A percentile compares a stretch with the other conserved stretches of the same genome.
These are phyloP conservation scores for Teratosphaeria epicoccoides DNA, from an alignment of 2,329 filamentous ascomycete species.

Conservation along the genomic window DNA sequence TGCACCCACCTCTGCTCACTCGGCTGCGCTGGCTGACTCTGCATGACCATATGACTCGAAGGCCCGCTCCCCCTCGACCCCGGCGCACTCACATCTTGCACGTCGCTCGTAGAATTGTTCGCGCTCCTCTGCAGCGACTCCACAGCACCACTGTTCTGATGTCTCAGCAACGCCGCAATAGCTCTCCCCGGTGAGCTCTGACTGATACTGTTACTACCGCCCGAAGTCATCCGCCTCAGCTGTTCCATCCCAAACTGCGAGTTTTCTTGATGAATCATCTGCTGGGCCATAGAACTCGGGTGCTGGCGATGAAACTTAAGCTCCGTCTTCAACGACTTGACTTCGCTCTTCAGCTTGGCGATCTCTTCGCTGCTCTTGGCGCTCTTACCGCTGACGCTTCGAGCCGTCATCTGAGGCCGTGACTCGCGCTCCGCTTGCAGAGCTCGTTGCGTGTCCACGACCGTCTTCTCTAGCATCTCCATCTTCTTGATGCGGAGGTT, in stretches of 20 bases:
- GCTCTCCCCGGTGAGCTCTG: background rate
- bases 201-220: background rate
- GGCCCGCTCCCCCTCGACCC: conserved; percentile 1
- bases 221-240: conserved; percentile 4
- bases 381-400: conserved; percentile 28
- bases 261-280: conserved; percentile 22
- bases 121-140: conserved; percentile 27
- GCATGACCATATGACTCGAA: conserved; percentile 35
- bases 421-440: conserved; percentile 45
- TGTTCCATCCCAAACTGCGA: conserved; percentile 10
- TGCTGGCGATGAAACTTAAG: conserved; percentile 52
- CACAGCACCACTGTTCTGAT: conserved; percentile 43
- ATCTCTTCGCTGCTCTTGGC: conserved; percentile 43
- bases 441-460: conserved; percentile 51
- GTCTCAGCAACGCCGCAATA: conserved; percentile 43
- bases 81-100: background rate
- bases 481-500: conserved; percentile 73
- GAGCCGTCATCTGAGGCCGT: conserved; percentile 19
- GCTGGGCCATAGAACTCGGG: conserved; percentile 23
- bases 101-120: conserved; percentile 16
- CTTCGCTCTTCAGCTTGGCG: conserved; percentile 48
- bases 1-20: conserved; percentile 74
- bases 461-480: conserved; percentile 71
- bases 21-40: conserved; percentile 30
- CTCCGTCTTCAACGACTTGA: conserved; percentile 50